Conservation (phyloP, 768 basidiomycete genomes). For the Bullera alba region DNA sequence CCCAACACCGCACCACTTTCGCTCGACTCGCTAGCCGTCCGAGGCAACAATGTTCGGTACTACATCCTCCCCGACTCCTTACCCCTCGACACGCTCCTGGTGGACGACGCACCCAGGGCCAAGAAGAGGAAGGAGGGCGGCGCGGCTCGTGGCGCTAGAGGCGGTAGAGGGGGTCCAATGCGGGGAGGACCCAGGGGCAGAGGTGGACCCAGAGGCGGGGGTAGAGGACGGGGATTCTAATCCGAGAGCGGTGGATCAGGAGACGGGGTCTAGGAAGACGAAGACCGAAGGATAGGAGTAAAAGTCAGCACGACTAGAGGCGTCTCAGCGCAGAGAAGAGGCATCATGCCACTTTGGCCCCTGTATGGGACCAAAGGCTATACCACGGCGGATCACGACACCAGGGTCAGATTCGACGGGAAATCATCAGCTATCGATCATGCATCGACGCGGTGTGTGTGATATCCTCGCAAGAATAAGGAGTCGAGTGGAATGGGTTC, state of each 20-base stretch:
- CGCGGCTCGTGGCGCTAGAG: conserved; percentile 56
- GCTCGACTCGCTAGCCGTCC: conserved; percentile 84
- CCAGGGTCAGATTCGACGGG: no score
- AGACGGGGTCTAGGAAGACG: not conserved
- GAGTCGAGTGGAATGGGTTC: no score
- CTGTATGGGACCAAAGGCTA: no score
- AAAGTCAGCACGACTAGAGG: no score
- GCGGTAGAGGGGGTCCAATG: conserved; percentile 44
- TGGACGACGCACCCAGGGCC: conserved; percentile 96
- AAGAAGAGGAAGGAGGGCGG: conserved; percentile 77
- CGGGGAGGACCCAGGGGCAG: conserved; percentile 49
- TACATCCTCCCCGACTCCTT: conserved; percentile 96
- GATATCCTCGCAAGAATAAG: no score
- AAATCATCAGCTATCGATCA: no score
- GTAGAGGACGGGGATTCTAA: conserved; percentile 13
- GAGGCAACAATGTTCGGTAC: conserved; percentile 95
- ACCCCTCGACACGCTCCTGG: conserved; percentile 89
- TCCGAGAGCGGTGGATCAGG: not conserved
- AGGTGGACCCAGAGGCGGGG: conserved; percentile 17
- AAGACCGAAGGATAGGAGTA: no score
- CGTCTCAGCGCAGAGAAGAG: no score
- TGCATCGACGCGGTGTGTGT: no score
- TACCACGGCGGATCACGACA: no score
- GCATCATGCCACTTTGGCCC: no score
- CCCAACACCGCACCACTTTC: conserved; percentile 53